These are phyloP conservation scores for Aureobasidium melanogenum DNA, from an alignment of 2,329 filamentous ascomycete genomes.

Conservation along the genomic window DNA sequence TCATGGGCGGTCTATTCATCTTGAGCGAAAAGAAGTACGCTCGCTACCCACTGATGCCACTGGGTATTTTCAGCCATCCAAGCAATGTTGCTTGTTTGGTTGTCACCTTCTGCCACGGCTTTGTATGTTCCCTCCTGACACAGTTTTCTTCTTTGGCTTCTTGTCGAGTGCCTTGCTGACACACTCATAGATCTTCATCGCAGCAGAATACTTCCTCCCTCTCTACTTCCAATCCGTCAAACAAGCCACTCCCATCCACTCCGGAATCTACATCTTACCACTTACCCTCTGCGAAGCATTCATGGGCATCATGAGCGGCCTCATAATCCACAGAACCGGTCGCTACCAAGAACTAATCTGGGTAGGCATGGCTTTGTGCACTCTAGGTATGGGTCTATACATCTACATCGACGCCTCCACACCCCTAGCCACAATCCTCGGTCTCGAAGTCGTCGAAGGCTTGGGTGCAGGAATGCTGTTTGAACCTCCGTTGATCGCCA, in stretches of 20 bases:
- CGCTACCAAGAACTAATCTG: slow-evolving; percentile 40
- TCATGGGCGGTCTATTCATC: slow-evolving; percentile 46
- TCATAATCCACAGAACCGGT: slow-evolving; percentile 43
- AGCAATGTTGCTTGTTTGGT: slow-evolving; percentile 51
- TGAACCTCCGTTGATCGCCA: slow-evolving; percentile 46
- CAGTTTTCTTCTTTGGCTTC: too few species aligned
- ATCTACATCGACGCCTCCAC: slow-evolving; percentile 32
- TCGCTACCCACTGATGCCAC: slow-evolving; percentile 59
- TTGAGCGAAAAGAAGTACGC: slow-evolving; percentile 56
- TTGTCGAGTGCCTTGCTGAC: not conserved
- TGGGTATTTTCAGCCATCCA: slow-evolving; percentile 48
- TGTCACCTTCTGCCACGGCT: slow-evolving; percentile 40
- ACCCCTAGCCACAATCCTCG: slow-evolving; percentile 34
- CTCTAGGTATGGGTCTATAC: slow-evolving; percentile 40
- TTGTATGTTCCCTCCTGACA: slow-evolving; percentile 20
- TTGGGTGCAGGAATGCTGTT: slow-evolving; percentile 46
- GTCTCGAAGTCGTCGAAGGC: slow-evolving; percentile 42
- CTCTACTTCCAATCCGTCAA: slow-evolving; percentile 65
- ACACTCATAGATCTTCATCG: slow-evolving; percentile 44
- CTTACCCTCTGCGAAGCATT: slow-evolving; percentile 41
- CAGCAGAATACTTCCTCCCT: slow-evolving; percentile 61
- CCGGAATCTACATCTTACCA: slow-evolving; percentile 53
- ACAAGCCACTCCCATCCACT: slow-evolving; percentile 51
- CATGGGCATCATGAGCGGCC: slow-evolving; percentile 37
- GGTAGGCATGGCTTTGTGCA: slow-evolving; percentile 33